These are phyloP conservation scores for Microdochium bolleyi DNA, from an alignment of 2,329 filamentous ascomycete genomes.

Conservation along the genomic window DNA sequence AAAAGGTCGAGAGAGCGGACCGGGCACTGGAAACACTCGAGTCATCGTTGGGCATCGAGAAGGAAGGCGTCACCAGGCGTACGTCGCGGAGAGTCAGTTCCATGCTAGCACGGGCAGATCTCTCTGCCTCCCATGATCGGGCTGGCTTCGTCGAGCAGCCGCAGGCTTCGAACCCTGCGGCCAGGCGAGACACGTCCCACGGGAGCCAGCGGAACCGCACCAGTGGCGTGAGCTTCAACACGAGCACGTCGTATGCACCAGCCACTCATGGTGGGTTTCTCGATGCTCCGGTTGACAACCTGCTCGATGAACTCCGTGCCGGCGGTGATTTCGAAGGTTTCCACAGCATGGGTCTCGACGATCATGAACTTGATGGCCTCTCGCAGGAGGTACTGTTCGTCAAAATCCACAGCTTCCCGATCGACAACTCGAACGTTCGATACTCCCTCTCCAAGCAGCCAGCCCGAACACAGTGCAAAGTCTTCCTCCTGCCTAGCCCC, in stretches of 20 bases:
- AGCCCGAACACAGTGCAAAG: constrained; percentile 46
- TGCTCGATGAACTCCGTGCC: constrained; percentile 60
- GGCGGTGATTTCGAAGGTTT: constrained; percentile 60
- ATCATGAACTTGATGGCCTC: constrained; percentile 63
- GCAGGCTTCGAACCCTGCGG: constrained; percentile 30
- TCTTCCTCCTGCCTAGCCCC: constrained; percentile 60
- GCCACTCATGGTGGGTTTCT: constrained; percentile 51
- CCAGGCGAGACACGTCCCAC: constrained; percentile 66
- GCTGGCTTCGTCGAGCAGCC: constrained; percentile 67
- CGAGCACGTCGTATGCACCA: constrained; percentile 28
- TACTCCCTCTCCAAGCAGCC: constrained; percentile 49
- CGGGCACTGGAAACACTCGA: constrained; percentile 54
- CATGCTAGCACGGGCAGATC: constrained; percentile 75
- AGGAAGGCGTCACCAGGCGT: constrained; percentile 43
- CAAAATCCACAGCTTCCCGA: constrained; percentile 60
- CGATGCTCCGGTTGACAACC: constrained; percentile 60
- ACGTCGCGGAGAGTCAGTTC: constrained; percentile 81
- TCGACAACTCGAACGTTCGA: constrained; percentile 52
- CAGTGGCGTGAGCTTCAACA: constrained; percentile 38
- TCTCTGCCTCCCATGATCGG: constrained; percentile 78
- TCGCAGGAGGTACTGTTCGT: constrained; percentile 65
- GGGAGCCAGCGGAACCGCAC: constrained; percentile 56
- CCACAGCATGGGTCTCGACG: constrained; percentile 64
- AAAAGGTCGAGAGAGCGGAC: constrained; percentile 33
- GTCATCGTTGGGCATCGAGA: constrained; percentile 64